Percentiles rank a stretch among this genome's conserved stretches.
phyloP scores from a whole-genome alignment of 2,329 filamentous ascomycete genomes.

The Dryadomyces quercus-mongolicae region DNA sequence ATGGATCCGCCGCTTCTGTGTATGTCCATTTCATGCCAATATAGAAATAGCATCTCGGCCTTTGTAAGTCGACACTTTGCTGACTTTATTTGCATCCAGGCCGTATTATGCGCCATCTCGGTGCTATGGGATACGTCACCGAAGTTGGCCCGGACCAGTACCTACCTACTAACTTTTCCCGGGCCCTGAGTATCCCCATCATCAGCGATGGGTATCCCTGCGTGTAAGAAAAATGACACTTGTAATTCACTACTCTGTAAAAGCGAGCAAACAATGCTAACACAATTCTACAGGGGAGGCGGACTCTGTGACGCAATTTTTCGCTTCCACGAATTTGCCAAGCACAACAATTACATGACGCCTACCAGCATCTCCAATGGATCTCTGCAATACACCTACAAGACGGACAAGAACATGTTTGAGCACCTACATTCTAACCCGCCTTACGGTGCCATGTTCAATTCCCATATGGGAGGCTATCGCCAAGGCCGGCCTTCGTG shows the following conservation, averaged over 20 bases:
- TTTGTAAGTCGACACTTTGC: neutral
- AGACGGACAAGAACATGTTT: slow-evolving; percentile 23
- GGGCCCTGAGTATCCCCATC: slow-evolving; percentile 20
- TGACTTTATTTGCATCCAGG: slow-evolving; percentile 3
- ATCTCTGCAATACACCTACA: slow-evolving; percentile 20
- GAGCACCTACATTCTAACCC: slow-evolving; percentile 18
- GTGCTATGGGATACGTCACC: slow-evolving; percentile 25
- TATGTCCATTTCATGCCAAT: slow-evolving; percentile 6
- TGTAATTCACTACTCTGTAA: neutral
- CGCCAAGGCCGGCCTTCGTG: slow-evolving; percentile 17
- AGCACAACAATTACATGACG: slow-evolving; percentile 17
- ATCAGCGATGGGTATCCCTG: slow-evolving; percentile 22
- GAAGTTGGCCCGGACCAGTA: slow-evolving; percentile 24
- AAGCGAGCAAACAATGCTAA: neutral
- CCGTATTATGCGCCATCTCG: slow-evolving; percentile 25
- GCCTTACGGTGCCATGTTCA: slow-evolving; percentile 21
- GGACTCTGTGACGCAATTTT: neutral
- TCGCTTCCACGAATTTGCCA: slow-evolving; percentile 19
- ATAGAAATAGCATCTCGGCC: too few species aligned
- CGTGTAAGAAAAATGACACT: slow-evolving; percentile 8
- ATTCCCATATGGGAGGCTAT: slow-evolving; percentile 25
- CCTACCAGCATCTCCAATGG: slow-evolving; percentile 17
- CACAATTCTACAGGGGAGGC: neutral
- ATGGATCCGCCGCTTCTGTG: slow-evolving; percentile 18
- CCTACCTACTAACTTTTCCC: slow-evolving; percentile 24